These are phyloP conservation scores for Cryptococcus jaspeensis DNA, from an alignment of 1,284 basidiomycete genomes.

Conservation along the genomic window DNA sequence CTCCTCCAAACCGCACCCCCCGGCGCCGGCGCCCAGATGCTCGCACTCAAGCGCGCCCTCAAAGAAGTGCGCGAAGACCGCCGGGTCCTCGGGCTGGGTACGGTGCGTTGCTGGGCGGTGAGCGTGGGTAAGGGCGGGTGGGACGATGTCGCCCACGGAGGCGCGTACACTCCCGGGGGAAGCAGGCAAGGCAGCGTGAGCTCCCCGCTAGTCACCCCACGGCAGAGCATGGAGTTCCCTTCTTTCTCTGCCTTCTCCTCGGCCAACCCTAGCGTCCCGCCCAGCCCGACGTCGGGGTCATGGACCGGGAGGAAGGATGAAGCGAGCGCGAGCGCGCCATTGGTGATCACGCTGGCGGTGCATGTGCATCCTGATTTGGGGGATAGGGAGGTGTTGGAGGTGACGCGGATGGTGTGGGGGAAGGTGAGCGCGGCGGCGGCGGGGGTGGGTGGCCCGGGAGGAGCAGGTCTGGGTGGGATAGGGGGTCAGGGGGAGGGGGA, in stretches of 20 bases:
- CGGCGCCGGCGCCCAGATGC: conserved; percentile 65
- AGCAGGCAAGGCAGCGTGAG: conserved; percentile 7
- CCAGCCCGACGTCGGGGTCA: not conserved
- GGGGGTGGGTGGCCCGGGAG: conserved; percentile 22
- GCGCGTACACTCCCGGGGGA: not conserved
- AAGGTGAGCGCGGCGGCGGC: conserved; percentile 27
- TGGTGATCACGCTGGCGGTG: conserved; percentile 78
- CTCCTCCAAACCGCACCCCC: conserved; percentile 80
- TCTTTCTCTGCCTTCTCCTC: conserved; percentile 1
- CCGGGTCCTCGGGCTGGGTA: conserved; percentile 39
- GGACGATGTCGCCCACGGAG: conserved; percentile 1
- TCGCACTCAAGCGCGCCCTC: conserved; percentile 71
- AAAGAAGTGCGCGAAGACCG: conserved; percentile 62
- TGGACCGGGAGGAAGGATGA: not conserved
- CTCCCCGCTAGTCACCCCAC: conserved; percentile 7
- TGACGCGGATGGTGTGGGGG: conserved; percentile 44
- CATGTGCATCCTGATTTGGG: conserved; percentile 68
- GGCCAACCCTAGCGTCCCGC: conserved; percentile 28
- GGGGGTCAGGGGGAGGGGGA: conserved; percentile 31
- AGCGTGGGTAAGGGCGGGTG: conserved; percentile 26
- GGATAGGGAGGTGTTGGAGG: conserved; percentile 68
- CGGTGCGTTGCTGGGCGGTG: conserved; percentile 41
- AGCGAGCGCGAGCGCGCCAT: conserved; percentile 14
- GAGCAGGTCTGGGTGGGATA: conserved; percentile 1
- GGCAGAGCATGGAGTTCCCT: conserved; percentile 6